Conservation (phyloP, 2,329 filamentous ascomycete genomes). For the Immersiporthe knoxdaviesiana region DNA sequence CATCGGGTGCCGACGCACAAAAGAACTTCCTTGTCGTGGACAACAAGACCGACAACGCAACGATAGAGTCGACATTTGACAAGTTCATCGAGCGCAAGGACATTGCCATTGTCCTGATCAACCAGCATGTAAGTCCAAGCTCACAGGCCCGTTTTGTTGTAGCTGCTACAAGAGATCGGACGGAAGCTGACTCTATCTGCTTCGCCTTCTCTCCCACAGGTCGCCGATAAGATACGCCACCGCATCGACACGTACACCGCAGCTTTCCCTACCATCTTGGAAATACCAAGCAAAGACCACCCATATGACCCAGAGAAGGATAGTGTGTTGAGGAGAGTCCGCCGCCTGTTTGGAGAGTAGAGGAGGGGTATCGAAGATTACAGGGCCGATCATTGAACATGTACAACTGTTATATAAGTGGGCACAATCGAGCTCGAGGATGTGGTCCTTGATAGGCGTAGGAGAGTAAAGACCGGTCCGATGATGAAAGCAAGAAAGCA, state of each 20-base stretch:
- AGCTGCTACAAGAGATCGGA: neutral
- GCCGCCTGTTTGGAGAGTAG: constrained; percentile 70
- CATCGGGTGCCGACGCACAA: constrained; percentile 81
- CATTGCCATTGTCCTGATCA: constrained; percentile 95
- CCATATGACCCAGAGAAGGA: constrained; percentile 99
- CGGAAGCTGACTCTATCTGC: neutral
- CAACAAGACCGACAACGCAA: constrained; percentile 82
- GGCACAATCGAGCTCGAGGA: neutral
- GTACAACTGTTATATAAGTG: neutral
- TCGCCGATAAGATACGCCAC: constrained; percentile 91
- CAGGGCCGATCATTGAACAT: neutral
- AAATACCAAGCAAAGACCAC: constrained; percentile 98
- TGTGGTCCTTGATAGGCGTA: neutral
- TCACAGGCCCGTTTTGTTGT: neutral
- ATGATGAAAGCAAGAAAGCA: neutral
- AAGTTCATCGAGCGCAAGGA: constrained; percentile 91
- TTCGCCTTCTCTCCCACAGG: constrained; percentile 55
- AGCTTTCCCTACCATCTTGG: constrained; percentile 92
- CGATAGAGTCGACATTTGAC: constrained; percentile 90
- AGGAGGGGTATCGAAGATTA: constrained; percentile 35
- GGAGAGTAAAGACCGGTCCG: neutral
- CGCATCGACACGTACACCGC: constrained; percentile 90
- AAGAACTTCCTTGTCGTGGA: constrained; percentile 99
- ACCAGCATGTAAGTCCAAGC: constrained; percentile 79
- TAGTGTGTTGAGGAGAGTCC: constrained; percentile 88